Evolutionary conservation across 306 rosid species (phyloP), one percentile per base, ranked within the genome.

Genomic region (Myrica gale): DNA sequence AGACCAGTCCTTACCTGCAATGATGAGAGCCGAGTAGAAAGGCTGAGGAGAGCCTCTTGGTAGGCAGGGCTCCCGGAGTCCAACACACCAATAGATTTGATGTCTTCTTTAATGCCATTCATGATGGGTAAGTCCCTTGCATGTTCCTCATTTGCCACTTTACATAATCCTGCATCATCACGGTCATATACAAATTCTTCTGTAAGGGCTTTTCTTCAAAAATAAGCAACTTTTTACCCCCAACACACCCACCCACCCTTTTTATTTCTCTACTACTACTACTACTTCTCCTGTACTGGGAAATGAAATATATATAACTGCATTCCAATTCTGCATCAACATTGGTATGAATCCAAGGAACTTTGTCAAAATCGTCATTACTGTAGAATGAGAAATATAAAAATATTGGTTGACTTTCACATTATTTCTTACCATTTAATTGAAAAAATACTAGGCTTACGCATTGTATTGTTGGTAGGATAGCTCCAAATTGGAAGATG

Each of bases 61-160:
- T 80, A 86, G 73, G 71, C 85, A 67, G 87, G 85, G 82, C 88
- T 93, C 0, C 93, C 95, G 0, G 84, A 79, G 66, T 82, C 82
- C 53, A 93, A 71, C 76, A 93, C 98, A 47, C 90, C 98, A 73
- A 85, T 85, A 58, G 96, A 89, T 80, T 93, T 93, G 13, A 93
- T 89, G 48, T 83, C 90, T 88, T 93, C 98, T 84, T 89, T 90
- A 75, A 93, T 90, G 76, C 98, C 96, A 90, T 93, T 93, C 98
- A 93, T 93, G 74, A 90, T 87, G 48, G 96, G 98, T 69, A 93
- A 84, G 84, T 93, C 95, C 88, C 95, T 93, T 41, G 90, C 98
- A 88, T 93, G 98, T 82, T 93, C 96, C 80, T 82, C 91, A 54
- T 86, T 90, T 65, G 98, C 94, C 80, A 84, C 90, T 87, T 89